These are phyloP conservation scores for Penicillium decumbens DNA, from an alignment of 2,329 filamentous ascomycete genomes.

Conservation along the genomic window DNA sequence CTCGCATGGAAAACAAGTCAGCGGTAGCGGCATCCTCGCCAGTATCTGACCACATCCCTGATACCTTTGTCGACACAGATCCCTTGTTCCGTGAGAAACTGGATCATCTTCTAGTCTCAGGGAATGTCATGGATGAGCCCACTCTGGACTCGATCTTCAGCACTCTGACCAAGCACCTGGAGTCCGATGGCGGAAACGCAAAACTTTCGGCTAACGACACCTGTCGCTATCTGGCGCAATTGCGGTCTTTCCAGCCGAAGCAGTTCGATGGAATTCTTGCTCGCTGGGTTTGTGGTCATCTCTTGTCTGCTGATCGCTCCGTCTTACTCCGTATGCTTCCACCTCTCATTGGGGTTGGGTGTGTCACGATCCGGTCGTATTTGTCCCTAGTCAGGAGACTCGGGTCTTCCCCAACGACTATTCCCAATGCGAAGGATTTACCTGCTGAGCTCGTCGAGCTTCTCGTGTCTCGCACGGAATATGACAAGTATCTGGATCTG, in stretches of 20 bases:
- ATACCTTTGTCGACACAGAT: slow-evolving; percentile 38
- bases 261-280: slow-evolving; percentile 43
- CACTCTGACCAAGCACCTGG: slow-evolving; percentile 39
- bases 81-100: slow-evolving; percentile 43
- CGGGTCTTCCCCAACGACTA: slow-evolving; percentile 21
- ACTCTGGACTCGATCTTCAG: slow-evolving; percentile 43
- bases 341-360: slow-evolving; percentile 44
- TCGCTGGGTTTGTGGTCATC: slow-evolving; percentile 39
- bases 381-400: slow-evolving; percentile 35
- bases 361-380: slow-evolving; percentile 42
- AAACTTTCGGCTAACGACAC: slow-evolving; percentile 34
- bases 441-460: slow-evolving; percentile 34
- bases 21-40: slow-evolving; percentile 46
- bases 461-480: slow-evolving; percentile 21
- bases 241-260: slow-evolving; percentile 43
- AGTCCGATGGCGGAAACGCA: slow-evolving; percentile 25
- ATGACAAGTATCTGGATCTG: slow-evolving; percentile 26
- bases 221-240: slow-evolving; percentile 41
- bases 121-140: slow-evolving; percentile 45
- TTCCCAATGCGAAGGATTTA: slow-evolving; percentile 27
- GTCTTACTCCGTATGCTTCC: slow-evolving; percentile 34
- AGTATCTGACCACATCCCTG: slow-evolving; percentile 46
- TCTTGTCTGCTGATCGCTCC: slow-evolving; percentile 34
- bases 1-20: slow-evolving; percentile 41
- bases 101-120: slow-evolving; percentile 44